Evolutionary conservation across 805 yeast genomes (phyloP).

Genomic region (Metschnikowia baotianmanensis): DNA sequence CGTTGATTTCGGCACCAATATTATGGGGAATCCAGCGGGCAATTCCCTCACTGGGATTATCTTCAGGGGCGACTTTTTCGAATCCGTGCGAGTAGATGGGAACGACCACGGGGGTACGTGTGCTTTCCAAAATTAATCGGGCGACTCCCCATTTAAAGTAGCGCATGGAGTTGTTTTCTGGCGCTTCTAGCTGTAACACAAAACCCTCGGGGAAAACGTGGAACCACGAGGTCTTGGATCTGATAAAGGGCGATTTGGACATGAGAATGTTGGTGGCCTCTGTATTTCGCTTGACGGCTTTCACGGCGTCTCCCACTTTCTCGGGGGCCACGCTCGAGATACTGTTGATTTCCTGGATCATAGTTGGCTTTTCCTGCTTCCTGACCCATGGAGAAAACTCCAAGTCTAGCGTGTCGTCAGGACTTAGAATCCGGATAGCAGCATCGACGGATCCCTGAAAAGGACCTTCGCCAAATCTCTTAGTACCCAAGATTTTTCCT

Average conservation of each 20-base stretch:
- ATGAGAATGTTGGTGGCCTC: constrained; percentile 31
- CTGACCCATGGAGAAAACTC: constrained; percentile 37
- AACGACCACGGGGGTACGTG: constrained; percentile 78
- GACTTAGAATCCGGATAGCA: constrained; percentile 72
- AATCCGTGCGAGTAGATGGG: constrained; percentile 87
- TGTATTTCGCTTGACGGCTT: constrained; percentile 27
- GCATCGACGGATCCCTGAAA: constrained; percentile 91
- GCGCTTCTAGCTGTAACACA: constrained; percentile 80
- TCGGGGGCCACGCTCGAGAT: constrained; percentile 7
- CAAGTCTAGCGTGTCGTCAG: constrained; percentile 63
- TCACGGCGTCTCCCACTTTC: constrained; percentile 15
- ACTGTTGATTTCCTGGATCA: constrained; percentile 39
- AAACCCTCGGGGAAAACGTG: constrained; percentile 95
- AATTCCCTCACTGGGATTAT: constrained; percentile 51
- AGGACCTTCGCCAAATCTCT: constrained; percentile 89
- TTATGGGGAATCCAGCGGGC: constrained; percentile 61
- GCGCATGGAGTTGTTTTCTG: constrained; percentile 82
- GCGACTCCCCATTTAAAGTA: constrained; percentile 96
- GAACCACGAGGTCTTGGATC: constrained; percentile 79
- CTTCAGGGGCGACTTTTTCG: constrained; percentile 84
- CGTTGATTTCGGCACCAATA: constrained; percentile 63
- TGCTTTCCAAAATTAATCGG: constrained; percentile 76
- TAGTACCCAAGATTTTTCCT: constrained; percentile 86
- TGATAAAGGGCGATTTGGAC: constrained; percentile 50
- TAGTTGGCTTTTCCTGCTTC: constrained; percentile 29